phyloP scores from a whole-genome alignment of 2,329 filamentous ascomycete species.

The Hypoxylon sp. region DNA sequence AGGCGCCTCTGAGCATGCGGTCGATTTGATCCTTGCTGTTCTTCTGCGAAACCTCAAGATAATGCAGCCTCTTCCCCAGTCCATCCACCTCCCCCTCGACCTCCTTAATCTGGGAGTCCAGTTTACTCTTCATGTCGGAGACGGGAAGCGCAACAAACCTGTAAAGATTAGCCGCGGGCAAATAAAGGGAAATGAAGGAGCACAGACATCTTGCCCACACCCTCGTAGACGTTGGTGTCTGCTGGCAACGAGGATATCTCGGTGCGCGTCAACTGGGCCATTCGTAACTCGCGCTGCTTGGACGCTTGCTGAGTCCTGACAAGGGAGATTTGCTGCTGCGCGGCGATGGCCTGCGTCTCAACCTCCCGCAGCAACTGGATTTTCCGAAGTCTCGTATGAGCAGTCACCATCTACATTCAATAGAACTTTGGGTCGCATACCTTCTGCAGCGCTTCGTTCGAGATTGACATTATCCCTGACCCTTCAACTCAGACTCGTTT shows the following conservation, averaged over 20 bases:
- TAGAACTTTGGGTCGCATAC: constrained; percentile 60
- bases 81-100: constrained; percentile 83
- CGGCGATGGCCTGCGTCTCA: constrained; percentile 86
- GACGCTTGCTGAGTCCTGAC: constrained; percentile 85
- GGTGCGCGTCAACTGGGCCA: constrained; percentile 86
- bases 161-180: constrained; percentile 25
- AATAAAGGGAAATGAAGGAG: constrained; percentile 10
- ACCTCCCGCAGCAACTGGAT: constrained; percentile 90
- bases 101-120: constrained; percentile 79
- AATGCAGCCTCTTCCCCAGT: constrained; percentile 89
- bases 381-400: constrained; percentile 21
- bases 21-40: constrained; percentile 94
- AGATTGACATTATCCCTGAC: constrained; percentile 80
- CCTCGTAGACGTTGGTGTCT: constrained; percentile 88
- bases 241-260: constrained; percentile 83
- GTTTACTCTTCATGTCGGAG: constrained; percentile 78
- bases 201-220: constrained; percentile 94
- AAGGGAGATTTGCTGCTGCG: constrained; percentile 91
- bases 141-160: constrained; percentile 91
- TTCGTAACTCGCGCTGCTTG: constrained; percentile 89
- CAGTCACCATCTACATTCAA: background rate
- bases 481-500: constrained; percentile 13
- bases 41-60: constrained; percentile 93
- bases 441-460: constrained; percentile 94
- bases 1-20: constrained; percentile 75